Conservation (phyloP, 2,329 filamentous ascomycete genomes). For the Aspergillus quadricinctus region DNA sequence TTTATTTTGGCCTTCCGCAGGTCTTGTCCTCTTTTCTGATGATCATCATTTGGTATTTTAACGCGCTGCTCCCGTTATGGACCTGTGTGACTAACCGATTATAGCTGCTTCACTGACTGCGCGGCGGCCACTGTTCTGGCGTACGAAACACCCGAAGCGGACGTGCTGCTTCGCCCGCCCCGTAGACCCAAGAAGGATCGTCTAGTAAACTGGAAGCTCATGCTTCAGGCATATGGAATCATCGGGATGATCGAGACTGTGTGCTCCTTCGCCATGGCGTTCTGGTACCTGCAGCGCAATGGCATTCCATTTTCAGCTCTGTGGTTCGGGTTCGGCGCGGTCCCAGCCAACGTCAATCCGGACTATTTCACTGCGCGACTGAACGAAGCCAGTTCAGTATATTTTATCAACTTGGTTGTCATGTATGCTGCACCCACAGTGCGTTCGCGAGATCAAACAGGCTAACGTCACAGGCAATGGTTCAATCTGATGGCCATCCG, state of each 20-base stretch:
- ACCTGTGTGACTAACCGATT: background rate
- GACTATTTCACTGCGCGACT: slow-evolving; percentile 54
- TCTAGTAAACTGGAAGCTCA: slow-evolving; percentile 68
- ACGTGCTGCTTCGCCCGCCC: slow-evolving; percentile 65
- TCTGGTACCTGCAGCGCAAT: slow-evolving; percentile 56
- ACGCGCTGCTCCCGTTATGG: no score
- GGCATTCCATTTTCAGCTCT: slow-evolving; percentile 62
- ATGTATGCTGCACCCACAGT: slow-evolving; percentile 51
- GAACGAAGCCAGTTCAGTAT: slow-evolving; percentile 66
- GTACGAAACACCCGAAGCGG: slow-evolving; percentile 72
- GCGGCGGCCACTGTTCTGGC: slow-evolving; percentile 68
- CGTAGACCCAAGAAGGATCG: slow-evolving; percentile 65
- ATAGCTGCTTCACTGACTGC: slow-evolving; percentile 69
- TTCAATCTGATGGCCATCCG: slow-evolving; percentile 70
- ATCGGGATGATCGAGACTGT: slow-evolving; percentile 62
- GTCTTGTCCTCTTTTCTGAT: slow-evolving; percentile 70
- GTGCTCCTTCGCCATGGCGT: slow-evolving; percentile 61
- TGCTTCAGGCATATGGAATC: slow-evolving; percentile 68
- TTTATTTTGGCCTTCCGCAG: slow-evolving; percentile 68
- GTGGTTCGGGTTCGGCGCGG: slow-evolving; percentile 64
- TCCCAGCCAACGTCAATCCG: slow-evolving; percentile 49
- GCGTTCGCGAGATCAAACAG: slow-evolving; percentile 5
- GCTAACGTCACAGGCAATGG: slow-evolving; percentile 51
- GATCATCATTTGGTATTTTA: slow-evolving; percentile 56
- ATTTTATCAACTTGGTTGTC: slow-evolving; percentile 75